phyloP scores from a whole-genome alignment of 2,329 filamentous ascomycete species.

The Alternaria triticina region DNA sequence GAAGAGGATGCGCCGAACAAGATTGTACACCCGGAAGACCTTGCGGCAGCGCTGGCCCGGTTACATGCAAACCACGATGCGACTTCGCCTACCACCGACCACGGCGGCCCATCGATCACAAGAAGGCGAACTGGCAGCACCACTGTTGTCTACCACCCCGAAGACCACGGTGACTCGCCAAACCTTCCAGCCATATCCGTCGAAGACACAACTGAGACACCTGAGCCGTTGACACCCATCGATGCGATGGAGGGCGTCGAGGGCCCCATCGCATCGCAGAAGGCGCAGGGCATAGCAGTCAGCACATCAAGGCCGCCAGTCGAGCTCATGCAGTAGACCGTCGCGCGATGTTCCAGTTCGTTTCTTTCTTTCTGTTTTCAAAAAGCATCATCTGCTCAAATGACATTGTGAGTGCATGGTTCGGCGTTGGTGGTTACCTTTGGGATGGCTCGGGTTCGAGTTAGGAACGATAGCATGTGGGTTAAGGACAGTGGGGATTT shows the following conservation, averaged over 20 bases:
- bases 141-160: constrained; percentile 68
- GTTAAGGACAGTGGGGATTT: neutral
- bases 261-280: constrained; percentile 43
- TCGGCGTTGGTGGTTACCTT: constrained; percentile 31
- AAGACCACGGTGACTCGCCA: constrained; percentile 66
- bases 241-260: constrained; percentile 50
- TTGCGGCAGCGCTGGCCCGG: constrained; percentile 62
- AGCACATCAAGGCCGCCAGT: constrained; percentile 49
- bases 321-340: constrained; percentile 45
- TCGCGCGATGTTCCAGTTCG: neutral
- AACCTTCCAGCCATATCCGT: constrained; percentile 68
- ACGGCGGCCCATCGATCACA: constrained; percentile 23
- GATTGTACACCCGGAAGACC: constrained; percentile 67
- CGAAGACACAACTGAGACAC: constrained; percentile 62
- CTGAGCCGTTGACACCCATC: constrained; percentile 57
- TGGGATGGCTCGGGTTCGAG: neutral
- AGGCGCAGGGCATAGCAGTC: constrained; percentile 40
- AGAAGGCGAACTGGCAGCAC: constrained; percentile 58
- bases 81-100: constrained; percentile 33
- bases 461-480: neutral
- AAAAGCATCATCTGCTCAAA: constrained; percentile 21
- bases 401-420: constrained; percentile 20
- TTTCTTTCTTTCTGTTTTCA: constrained; percentile 15
- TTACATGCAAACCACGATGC: constrained; percentile 53
- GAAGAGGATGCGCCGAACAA: constrained; percentile 70